These are phyloP conservation scores for Tephrocybe sp. DNA, from an alignment of 768 basidiomycete species.

Conservation along the genomic window DNA sequence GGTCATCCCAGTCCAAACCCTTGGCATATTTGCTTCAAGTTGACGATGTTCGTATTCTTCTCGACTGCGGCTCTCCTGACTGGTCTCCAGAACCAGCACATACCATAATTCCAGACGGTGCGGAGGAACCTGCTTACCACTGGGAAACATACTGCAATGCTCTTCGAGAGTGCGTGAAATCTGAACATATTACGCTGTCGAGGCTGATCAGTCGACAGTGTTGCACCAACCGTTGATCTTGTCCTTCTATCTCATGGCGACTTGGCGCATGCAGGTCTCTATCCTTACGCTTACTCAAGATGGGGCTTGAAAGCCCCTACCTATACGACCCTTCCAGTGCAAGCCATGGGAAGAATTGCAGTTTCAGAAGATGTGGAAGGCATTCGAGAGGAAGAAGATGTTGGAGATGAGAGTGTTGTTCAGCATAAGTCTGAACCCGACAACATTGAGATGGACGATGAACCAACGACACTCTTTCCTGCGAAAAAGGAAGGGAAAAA, in stretches of 20 bases:
- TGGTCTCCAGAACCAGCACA: conserved; percentile 64
- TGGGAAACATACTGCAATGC: conserved; percentile 68
- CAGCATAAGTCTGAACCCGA: conserved; percentile 23
- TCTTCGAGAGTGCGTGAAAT: conserved; percentile 60
- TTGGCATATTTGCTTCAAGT: conserved; percentile 87
- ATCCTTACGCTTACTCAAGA: conserved; percentile 84
- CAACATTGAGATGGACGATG: conserved; percentile 24
- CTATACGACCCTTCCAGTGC: conserved; percentile 92
- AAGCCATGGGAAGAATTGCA: conserved; percentile 92
- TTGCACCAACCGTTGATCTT: conserved; percentile 80
- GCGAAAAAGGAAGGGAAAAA: conserved; percentile 29
- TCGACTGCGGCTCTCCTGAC: conserved; percentile 94
- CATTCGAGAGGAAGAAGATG: conserved; percentile 70
- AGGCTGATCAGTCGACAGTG: conserved; percentile 36
- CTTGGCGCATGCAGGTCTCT: conserved; percentile 85
- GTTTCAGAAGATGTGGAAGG: conserved; percentile 86
- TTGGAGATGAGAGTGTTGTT: conserved; percentile 40
- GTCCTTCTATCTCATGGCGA: conserved; percentile 95
- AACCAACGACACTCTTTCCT: conserved; percentile 21
- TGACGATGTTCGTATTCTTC: conserved; percentile 88
- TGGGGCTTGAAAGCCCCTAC: conserved; percentile 89
- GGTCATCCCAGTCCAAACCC: conserved; percentile 58
- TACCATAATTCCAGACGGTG: conserved; percentile 26
- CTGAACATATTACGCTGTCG: background rate
- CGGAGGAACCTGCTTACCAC: conserved; percentile 30